A percentile compares a stretch with the other conserved stretches of the same genome.
These are phyloP conservation scores for Teratosphaeria pseudoeucalypti DNA, from an alignment of 2,329 filamentous ascomycete genomes.

Conservation along the genomic window DNA sequence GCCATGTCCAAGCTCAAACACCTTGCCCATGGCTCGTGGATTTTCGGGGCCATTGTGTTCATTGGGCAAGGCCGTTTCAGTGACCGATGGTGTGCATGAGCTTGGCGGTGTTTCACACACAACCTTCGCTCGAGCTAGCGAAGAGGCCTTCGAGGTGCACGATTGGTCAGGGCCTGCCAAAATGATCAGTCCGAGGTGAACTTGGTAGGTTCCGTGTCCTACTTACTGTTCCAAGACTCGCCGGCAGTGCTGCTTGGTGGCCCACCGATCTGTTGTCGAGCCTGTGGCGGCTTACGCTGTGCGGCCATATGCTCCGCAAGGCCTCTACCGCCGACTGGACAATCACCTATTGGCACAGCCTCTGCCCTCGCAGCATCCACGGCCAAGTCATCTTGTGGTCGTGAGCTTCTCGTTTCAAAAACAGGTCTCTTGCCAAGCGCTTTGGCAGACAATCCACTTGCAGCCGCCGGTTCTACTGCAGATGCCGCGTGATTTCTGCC, in stretches of 20 bases:
- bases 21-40: background rate
- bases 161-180: background rate
- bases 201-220: background rate
- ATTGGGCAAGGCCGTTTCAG: background rate
- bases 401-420: background rate
- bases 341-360: background rate
- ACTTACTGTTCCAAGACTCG: background rate
- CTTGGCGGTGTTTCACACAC: background rate
- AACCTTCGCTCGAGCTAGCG: background rate
- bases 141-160: background rate
- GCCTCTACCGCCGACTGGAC: background rate
- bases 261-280: background rate
- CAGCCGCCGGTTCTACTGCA: background rate
- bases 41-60: background rate
- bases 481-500: background rate
- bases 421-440: background rate
- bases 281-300: background rate
- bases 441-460: background rate
- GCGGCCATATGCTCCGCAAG: background rate
- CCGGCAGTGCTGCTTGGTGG: background rate
- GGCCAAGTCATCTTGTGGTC: background rate
- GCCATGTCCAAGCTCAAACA: background rate
- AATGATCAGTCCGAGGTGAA: background rate
- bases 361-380: background rate
- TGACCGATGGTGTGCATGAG: background rate